Base-by-base conservation (phyloP, 2,329 filamentous ascomycete species). In the Leptoxyphium fumago region DNA sequence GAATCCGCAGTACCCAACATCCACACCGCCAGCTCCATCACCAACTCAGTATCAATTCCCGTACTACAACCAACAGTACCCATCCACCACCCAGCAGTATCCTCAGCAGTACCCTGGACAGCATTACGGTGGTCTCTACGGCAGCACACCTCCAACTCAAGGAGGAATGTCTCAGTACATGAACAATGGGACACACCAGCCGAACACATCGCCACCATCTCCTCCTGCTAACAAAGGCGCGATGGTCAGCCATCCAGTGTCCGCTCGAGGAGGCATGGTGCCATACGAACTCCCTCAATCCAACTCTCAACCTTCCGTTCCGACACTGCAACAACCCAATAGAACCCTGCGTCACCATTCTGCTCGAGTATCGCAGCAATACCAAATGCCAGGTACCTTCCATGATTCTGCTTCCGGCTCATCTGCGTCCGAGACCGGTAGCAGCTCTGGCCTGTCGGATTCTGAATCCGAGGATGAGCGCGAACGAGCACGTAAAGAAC, bases 1-100 rank as follows among this genome's bases (percentile, higher is more conserved):
- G 43, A 15, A 44, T 41, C 21, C 45, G 46, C 38, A 54, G 51
- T 13, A 36, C 15, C 32, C 11, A 36, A 36, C 32, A 9, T 54
- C 51, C n/a, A 50, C 51, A 13, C 48, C 57, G 11, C 49, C 50
- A n/a, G 54, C 51, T 14, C 51, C 51, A 13, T 49, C 57, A n/a
- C 49, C 50, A n/a, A 56, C 55, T 15, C 52, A 53, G 9, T 56
- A 53, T 26, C 46, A 45, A 26, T 44, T 49, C 21, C 44, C 41
- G 11, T 38, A 49, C 18, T 40, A 48, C 29, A 43, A 44, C 41
- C 29, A 44, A 1, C 44, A 48, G 26, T 44, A 44, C 40, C 17
- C 41, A 39, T 44, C 45, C 9, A 7, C 21, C 21, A 4, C 21
- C 4, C 21, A 26, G 21, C 32, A 36, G 15, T 13, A 13, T 9